These are phyloP conservation scores for Zasmidium angulare DNA, from an alignment of 2,329 filamentous ascomycete genomes.

Conservation along the genomic window DNA sequence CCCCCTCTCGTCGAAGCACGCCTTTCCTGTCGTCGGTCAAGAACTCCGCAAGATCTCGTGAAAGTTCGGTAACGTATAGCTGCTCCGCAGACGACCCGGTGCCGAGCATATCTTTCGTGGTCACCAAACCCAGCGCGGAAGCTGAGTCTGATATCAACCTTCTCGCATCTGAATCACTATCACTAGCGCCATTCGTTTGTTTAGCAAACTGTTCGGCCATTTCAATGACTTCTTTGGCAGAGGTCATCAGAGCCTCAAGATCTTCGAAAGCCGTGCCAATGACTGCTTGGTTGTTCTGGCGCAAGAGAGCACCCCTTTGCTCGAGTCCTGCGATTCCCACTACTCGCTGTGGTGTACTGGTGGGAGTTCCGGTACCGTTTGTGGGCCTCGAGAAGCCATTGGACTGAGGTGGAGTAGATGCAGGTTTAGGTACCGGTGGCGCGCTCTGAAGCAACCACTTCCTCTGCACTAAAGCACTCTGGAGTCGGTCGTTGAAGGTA, in stretches of 20 bases:
- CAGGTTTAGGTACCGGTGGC: conserved; percentile 74
- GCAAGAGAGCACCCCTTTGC: conserved; percentile 76
- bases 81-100: conserved; percentile 73
- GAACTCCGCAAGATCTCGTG: conserved; percentile 83
- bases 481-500: conserved; percentile 85
- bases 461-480: conserved; percentile 81
- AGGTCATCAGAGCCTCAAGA: conserved; percentile 93
- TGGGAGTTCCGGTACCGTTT: conserved; percentile 23
- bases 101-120: conserved; percentile 89
- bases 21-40: conserved; percentile 80
- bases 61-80: conserved; percentile 84
- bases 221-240: conserved; percentile 91
- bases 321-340: conserved; percentile 93
- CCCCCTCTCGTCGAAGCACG: conserved; percentile 74
- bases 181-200: conserved; percentile 58
- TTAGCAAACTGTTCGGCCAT: conserved; percentile 84
- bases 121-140: conserved; percentile 81
- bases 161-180: conserved; percentile 59
- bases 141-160: conserved; percentile 77
- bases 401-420: conserved; percentile 32
- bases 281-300: conserved; percentile 88
- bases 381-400: conserved; percentile 49
- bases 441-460: conserved; percentile 94
- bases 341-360: conserved; percentile 51
- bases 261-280: conserved; percentile 96